Percentiles rank a stretch among this genome's conserved stretches.
phyloP scores from a whole-genome alignment of 192 early-diverging fungal species.

The Chytriomyces sp. region DNA sequence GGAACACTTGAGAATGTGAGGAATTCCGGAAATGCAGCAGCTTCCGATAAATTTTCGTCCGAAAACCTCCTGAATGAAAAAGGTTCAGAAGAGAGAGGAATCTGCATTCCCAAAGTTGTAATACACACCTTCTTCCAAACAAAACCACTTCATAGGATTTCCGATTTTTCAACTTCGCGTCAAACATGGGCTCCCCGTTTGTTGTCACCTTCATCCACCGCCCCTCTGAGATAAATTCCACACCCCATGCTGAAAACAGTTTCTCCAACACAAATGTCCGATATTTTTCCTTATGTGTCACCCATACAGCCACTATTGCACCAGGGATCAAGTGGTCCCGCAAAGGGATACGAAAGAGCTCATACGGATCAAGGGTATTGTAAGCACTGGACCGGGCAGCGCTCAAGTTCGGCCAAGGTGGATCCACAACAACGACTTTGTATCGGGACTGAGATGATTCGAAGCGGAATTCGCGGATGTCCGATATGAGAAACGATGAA shows the following conservation, averaged over 20 bases:
- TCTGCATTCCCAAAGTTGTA: background rate
- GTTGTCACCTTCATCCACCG: conserved; percentile 70
- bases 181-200: conserved; percentile 44
- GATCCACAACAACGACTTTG: conserved; percentile 64
- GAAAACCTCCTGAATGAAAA: background rate
- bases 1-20: conserved; percentile 61
- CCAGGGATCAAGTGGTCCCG: conserved; percentile 45
- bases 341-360: conserved; percentile 68
- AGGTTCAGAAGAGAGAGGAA: background rate
- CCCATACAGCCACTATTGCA: conserved; percentile 68
- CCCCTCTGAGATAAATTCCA: conserved; percentile 62
- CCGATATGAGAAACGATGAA: conserved; percentile 5
- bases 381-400: conserved; percentile 62
- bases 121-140: conserved; percentile 45
- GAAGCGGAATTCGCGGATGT: background rate
- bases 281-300: conserved; percentile 72
- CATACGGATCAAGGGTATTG: conserved; percentile 64
- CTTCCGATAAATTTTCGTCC: background rate
- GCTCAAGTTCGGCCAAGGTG: conserved; percentile 75
- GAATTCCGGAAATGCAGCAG: conserved; percentile 4
- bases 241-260: conserved; percentile 67
- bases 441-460: background rate
- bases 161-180: conserved; percentile 47
- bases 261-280: conserved; percentile 65
- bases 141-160: conserved; percentile 72